Evolutionary conservation across 345 rosid genomes (phyloP), one percentile per base, ranked within the genome.

Genomic region (Linum tenue): DNA sequence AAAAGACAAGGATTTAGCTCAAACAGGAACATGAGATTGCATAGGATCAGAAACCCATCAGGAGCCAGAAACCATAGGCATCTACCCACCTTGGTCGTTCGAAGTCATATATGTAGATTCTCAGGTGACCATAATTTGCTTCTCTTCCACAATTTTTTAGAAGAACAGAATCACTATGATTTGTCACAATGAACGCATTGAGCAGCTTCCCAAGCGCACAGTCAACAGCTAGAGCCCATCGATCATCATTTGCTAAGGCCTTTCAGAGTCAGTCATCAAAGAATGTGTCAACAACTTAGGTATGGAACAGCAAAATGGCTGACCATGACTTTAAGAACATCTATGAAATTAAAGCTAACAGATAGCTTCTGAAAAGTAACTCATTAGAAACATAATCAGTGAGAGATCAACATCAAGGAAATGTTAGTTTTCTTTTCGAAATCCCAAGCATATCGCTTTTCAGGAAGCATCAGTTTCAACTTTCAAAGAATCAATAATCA

Each of bases 131-230:
- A 73, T 92, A 92, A 55, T 73, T 73, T 51, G 86, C 90, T 64
- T 88, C 91, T 39, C 70, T 79, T 2, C 87, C 98, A 76, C 96
- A 92, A 67, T 73, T 59, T 81, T 89, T 81, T 58, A 92, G 82
- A 69, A 72, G 69, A 76, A 77, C 83, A 6, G 82, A 78, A 78
- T 92, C 98, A 70, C 72, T 80, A 69, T 90, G 97, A 71, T 83
- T 81, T 50, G 96, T 86, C 73, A 85, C 98, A 62, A 92, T 86
- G 77, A 92, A 92, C 74, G 97, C 97, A 80, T 92, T 92, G 31
- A 90, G 83, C 75, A 90, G 56, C 75, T 64, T 90, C 67, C 98
- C 98, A 55, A 92, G 63, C 51, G 98, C 95, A 78, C 79, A 82
- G 73, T 92, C 98, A 85, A 83, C 92, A 63, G 92, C 84, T 67